Percentiles rank a stretch among this genome's conserved stretches.
phyloP scores from a whole-genome alignment of 805 yeast genomes.

The Yarrowia alimentaria region DNA sequence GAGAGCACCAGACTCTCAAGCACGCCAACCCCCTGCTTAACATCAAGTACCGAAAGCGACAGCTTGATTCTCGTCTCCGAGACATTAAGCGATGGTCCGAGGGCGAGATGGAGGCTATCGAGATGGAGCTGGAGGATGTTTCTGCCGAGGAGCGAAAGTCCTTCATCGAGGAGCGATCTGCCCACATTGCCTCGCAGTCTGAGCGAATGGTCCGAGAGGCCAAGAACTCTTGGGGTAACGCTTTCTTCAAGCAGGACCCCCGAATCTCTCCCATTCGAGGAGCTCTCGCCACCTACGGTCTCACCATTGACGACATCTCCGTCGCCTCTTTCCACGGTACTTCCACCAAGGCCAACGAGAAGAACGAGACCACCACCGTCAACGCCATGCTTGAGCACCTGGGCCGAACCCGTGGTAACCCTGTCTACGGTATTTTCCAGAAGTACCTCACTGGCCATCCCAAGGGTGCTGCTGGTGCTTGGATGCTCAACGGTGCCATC shows the following conservation, averaged over 20 bases:
- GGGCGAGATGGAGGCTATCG: slow-evolving; percentile 66
- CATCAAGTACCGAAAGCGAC: slow-evolving; percentile 90
- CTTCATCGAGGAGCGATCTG: slow-evolving; percentile 78
- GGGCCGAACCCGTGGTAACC: slow-evolving; percentile 97
- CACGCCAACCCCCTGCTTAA: slow-evolving; percentile 79
- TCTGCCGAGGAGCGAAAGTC: slow-evolving; percentile 49
- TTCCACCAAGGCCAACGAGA: slow-evolving; percentile 96
- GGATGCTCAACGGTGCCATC: slow-evolving; percentile 99
- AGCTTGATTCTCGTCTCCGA: slow-evolving; percentile 69
- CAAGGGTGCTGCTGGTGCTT: slow-evolving; percentile 99
- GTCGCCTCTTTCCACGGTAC: slow-evolving; percentile 99
- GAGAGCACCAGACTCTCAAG: slow-evolving; percentile 80
- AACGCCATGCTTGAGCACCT: slow-evolving; percentile 90
- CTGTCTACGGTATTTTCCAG: slow-evolving; percentile 97
- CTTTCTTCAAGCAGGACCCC: slow-evolving; percentile 85
- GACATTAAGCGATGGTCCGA: slow-evolving; percentile 87
- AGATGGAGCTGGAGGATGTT: slow-evolving; percentile 64
- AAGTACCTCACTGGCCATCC: slow-evolving; percentile 99
- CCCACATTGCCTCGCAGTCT: slow-evolving; percentile 83
- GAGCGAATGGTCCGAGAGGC: slow-evolving; percentile 82
- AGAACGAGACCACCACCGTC: slow-evolving; percentile 92
- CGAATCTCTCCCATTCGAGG: slow-evolving; percentile 97
- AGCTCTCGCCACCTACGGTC: slow-evolving; percentile 88
- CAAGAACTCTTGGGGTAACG: slow-evolving; percentile 91
- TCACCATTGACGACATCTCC: slow-evolving; percentile 90